phyloP scores from a whole-genome alignment of 2,329 filamentous ascomycete genomes.

The Talaromyces amestolkiae region DNA sequence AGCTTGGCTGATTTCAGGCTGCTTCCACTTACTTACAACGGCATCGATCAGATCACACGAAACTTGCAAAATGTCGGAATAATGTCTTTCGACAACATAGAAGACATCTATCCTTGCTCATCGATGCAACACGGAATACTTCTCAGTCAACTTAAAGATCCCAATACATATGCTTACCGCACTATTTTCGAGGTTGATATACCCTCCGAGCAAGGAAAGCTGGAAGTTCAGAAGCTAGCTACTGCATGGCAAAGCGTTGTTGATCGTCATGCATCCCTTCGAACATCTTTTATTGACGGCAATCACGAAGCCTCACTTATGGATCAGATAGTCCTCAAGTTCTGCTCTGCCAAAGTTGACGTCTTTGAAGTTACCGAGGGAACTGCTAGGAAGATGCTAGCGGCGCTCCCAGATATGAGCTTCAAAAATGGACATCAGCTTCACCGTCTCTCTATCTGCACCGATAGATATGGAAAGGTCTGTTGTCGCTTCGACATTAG shows the following conservation, averaged over 20 bases:
- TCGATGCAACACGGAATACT: constrained; percentile 29
- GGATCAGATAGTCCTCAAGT: constrained; percentile 20
- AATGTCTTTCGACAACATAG: constrained; percentile 22
- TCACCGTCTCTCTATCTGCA: constrained; percentile 39
- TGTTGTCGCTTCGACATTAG: constrained; percentile 46
- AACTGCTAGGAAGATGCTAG: constrained; percentile 1
- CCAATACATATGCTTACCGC: constrained; percentile 23
- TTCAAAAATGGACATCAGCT: constrained; percentile 29
- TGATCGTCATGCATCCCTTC: constrained; percentile 21
- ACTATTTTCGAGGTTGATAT: constrained; percentile 21
- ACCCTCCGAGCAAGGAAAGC: constrained; percentile 7
- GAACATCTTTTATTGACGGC: constrained; percentile 22
- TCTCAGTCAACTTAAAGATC: constrained; percentile 25
- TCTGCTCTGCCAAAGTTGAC: neutral
- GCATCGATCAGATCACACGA: constrained; percentile 12
- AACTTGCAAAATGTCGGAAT: constrained; percentile 14
- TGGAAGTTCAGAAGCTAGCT: constrained; percentile 20
- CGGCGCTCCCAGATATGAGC: constrained; percentile 4
- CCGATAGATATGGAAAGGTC: constrained; percentile 30
- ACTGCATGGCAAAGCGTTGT: constrained; percentile 23
- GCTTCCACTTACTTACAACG: constrained; percentile 23
- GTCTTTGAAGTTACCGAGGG: neutral
- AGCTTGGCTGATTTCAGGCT: constrained; percentile 24
- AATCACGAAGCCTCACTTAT: constrained; percentile 18
- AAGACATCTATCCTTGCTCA: constrained; percentile 27